A percentile compares a stretch with the other conserved stretches of the same genome.
phyloP scores from a whole-genome alignment of 2,329 filamentous ascomycete species.

The Colletotrichum liriopes region DNA sequence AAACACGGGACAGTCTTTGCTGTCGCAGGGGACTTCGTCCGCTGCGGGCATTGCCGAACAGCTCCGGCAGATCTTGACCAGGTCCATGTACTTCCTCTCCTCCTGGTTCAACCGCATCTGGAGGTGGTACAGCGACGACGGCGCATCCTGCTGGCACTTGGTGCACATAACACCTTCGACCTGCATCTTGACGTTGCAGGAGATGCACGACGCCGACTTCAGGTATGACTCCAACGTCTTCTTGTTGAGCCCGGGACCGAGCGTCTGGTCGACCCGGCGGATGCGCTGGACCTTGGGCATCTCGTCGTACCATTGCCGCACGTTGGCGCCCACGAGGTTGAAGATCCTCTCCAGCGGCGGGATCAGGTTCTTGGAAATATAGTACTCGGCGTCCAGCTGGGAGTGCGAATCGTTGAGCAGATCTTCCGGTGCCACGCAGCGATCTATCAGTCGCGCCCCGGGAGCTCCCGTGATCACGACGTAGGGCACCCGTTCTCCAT shows the following conservation, averaged over 20 bases:
- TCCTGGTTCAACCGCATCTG: conserved; percentile 73
- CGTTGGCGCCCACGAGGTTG: conserved; percentile 93
- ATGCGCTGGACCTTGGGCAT: conserved; percentile 93
- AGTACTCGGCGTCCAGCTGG: conserved; percentile 94
- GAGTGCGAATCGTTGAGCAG: conserved; percentile 83
- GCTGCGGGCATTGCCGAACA: conserved; percentile 82
- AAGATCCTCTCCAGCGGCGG: conserved; percentile 97
- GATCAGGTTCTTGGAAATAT: conserved; percentile 95
- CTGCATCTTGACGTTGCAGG: conserved; percentile 75
- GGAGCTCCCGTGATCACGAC: conserved; percentile 93
- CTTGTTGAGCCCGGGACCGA: conserved; percentile 50
- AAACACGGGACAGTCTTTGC: conserved; percentile 92
- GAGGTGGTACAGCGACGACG: conserved; percentile 75
- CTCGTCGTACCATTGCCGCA: conserved; percentile 93
- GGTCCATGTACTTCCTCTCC: conserved; percentile 75
- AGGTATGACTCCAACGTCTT: conserved; percentile 94
- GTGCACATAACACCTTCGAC: conserved; percentile 66
- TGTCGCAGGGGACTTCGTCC: conserved; percentile 90
- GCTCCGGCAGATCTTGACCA: conserved; percentile 82
- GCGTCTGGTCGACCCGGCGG: conserved; percentile 68
- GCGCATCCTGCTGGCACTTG: conserved; percentile 68
- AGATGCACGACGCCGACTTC: conserved; percentile 82
- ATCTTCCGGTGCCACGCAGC: conserved; percentile 90
- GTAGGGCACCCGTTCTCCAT: conserved; percentile 95
- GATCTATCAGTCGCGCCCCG: conserved; percentile 87